Percentiles rank a stretch among this genome's conserved stretches.
Conservation (phyloP, 495 filamentous ascomycete species). For the Xylaria acuta region DNA sequence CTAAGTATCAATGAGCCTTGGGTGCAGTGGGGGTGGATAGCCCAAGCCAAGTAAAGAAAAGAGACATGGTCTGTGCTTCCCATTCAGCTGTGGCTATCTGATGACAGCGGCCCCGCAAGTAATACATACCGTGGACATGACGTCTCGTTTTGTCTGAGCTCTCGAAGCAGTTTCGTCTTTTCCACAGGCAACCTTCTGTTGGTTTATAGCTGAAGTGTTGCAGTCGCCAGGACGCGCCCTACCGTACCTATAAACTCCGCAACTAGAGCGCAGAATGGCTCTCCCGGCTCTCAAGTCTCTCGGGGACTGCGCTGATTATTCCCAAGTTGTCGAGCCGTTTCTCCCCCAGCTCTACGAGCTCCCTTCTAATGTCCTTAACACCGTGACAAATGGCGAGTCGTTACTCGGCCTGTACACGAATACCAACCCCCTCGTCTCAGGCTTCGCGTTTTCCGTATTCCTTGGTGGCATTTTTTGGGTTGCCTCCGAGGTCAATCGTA, state of each 20-base stretch:
- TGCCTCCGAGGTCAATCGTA: slow-evolving; percentile 80
- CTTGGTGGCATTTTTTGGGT: slow-evolving; percentile 73
- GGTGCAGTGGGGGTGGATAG: no score
- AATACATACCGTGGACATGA: slow-evolving; percentile 5
- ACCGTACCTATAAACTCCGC: neutral
- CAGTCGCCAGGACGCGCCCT: neutral
- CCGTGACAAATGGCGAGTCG: slow-evolving; percentile 58
- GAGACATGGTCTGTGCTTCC: slow-evolving; percentile 1
- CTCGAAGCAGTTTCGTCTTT: neutral
- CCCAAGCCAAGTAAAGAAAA: neutral
- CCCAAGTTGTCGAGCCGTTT: slow-evolving; percentile 74
- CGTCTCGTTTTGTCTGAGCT: slow-evolving; percentile 1
- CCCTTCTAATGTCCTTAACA: slow-evolving; percentile 65
- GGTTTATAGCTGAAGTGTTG: neutral
- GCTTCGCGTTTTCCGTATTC: slow-evolving; percentile 72
- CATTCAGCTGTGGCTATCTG: neutral
- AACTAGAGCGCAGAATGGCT: slow-evolving; percentile 55
- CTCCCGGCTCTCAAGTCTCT: slow-evolving; percentile 73
- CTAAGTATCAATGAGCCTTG: neutral
- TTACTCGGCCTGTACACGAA: slow-evolving; percentile 73
- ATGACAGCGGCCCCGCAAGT: slow-evolving; percentile 9
- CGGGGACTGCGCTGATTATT: slow-evolving; percentile 74
- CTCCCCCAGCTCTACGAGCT: slow-evolving; percentile 78
- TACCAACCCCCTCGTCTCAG: slow-evolving; percentile 86
- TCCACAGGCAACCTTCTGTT: neutral